These are phyloP conservation scores for Picochlorum costavermella DNA, from an alignment of 139 green algal species.

Conservation along the genomic window DNA sequence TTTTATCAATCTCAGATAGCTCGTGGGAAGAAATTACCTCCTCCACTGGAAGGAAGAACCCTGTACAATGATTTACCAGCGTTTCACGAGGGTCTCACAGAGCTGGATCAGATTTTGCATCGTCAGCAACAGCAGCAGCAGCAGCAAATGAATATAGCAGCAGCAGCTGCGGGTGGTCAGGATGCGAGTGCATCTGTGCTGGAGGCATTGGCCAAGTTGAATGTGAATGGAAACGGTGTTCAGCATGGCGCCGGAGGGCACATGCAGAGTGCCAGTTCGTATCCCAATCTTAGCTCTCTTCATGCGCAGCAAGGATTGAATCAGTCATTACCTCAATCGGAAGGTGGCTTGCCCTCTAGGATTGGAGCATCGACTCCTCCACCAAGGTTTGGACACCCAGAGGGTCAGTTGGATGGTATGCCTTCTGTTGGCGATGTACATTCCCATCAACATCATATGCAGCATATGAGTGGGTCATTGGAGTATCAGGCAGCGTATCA, in stretches of 20 bases:
- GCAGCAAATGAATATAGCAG: neutral
- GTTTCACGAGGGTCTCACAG: neutral
- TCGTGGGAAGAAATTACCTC: constrained; percentile 65
- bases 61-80: constrained; percentile 65
- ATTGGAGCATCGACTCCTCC: constrained; percentile 4
- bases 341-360: too few relatives aligned
- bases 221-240: constrained; percentile 6
- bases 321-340: too few relatives aligned
- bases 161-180: neutral
- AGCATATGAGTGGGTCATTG: constrained; percentile 9
- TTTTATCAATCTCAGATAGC: constrained; percentile 54
- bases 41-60: constrained; percentile 61
- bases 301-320: too few relatives aligned
- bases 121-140: constrained; percentile 12
- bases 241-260: neutral
- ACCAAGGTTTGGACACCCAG: constrained; percentile 11
- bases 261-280: neutral
- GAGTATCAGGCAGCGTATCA: constrained; percentile 84
- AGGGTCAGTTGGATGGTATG: neutral
- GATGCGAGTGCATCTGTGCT: constrained; percentile 18
- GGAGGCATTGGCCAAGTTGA: constrained; percentile 41
- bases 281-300: neutral
- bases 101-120: constrained; percentile 25
- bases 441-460: constrained; percentile 10
- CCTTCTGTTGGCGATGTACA: too few relatives aligned